These are phyloP conservation scores for Lichtheimia ornata DNA, from an alignment of 371 early-diverging fungal genomes.

Conservation along the genomic window DNA sequence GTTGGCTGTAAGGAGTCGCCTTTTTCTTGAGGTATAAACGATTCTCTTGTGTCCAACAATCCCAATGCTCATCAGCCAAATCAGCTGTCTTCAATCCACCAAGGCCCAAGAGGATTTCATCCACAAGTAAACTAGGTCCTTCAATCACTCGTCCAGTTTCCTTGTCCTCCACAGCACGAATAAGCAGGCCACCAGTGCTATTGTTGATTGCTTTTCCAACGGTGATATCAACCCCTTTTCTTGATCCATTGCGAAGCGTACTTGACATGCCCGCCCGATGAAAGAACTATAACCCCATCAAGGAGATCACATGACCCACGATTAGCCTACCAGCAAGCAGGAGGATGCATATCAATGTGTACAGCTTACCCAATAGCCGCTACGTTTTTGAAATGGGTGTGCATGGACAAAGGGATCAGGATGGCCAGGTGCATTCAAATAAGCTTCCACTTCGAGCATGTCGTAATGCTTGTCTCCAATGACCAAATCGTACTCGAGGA, in stretches of 20 bases:
- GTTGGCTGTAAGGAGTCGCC: not conserved
- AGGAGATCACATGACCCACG: not conserved
- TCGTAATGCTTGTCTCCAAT: constrained; percentile 16
- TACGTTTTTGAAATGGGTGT: constrained; percentile 21
- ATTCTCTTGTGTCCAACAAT: constrained; percentile 14
- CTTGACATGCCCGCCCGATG: constrained; percentile 37
- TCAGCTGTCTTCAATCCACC: constrained; percentile 5
- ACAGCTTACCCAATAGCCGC: constrained; percentile 20
- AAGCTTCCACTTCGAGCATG: constrained; percentile 29
- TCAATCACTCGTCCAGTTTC: constrained; percentile 30
- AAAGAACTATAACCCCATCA: constrained; percentile 19
- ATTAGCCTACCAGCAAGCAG: no score
- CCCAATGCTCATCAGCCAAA: constrained; percentile 8
- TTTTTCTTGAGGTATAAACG: constrained; percentile 20
- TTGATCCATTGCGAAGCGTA: constrained; percentile 46
- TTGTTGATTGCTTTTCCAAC: constrained; percentile 20
- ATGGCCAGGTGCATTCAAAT: constrained; percentile 21
- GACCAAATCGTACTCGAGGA: constrained; percentile 15
- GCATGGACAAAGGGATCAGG: constrained; percentile 27
- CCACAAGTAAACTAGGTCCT: constrained; percentile 48
- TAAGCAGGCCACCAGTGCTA: constrained; percentile 47
- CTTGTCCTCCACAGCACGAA: constrained; percentile 35
- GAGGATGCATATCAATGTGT: no score
- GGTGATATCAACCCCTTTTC: constrained; percentile 53
- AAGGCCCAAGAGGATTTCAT: constrained; percentile 31